Percentiles rank a stretch among this genome's conserved stretches.
Evolutionary conservation across 345 rosid genomes (phyloP).

Genomic region (Pugionium dolabratum): DNA sequence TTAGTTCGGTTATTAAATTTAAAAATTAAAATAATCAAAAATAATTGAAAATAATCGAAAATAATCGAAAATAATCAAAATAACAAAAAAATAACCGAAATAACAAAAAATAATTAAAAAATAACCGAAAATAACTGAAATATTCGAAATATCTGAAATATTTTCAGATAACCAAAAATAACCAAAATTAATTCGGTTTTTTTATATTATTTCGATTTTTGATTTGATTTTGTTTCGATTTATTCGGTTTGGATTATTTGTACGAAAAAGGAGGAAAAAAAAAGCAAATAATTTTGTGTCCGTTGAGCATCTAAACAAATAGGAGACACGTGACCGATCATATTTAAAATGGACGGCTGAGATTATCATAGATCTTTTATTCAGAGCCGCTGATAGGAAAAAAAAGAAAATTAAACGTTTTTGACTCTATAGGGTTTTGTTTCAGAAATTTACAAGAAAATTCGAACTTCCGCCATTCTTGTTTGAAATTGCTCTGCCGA

Average conservation of each 20-base stretch:
- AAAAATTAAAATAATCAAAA: too few species aligned
- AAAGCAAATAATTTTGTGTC: slow-evolving; percentile 20
- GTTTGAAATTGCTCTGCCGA: slow-evolving; percentile 55
- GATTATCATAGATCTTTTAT: slow-evolving; percentile 23
- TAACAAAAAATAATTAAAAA: too few species aligned
- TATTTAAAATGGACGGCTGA: slow-evolving; percentile 44
- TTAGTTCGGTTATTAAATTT: too few species aligned
- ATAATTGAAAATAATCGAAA: too few species aligned
- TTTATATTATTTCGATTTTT: too few species aligned
- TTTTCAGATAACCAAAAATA: neutral
- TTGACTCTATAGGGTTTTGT: slow-evolving; percentile 49
- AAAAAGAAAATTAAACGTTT: slow-evolving; percentile 21
- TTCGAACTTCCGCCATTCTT: slow-evolving; percentile 53
- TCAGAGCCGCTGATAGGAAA: slow-evolving; percentile 38
- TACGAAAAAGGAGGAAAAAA: too few species aligned
- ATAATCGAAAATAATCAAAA: too few species aligned
- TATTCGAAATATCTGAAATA: neutral
- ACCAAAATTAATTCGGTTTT: too few species aligned
- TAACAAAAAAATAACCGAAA: too few species aligned
- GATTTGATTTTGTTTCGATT: too few species aligned
- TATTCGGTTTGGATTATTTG: neutral
- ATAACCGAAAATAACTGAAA: too few species aligned
- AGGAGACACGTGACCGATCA: neutral
- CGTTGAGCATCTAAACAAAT: slow-evolving; percentile 45
- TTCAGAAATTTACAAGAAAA: too few species aligned